Base-by-base conservation (phyloP, 257 asterid genomes). In the Rauvolfia tetraphylla region DNA sequence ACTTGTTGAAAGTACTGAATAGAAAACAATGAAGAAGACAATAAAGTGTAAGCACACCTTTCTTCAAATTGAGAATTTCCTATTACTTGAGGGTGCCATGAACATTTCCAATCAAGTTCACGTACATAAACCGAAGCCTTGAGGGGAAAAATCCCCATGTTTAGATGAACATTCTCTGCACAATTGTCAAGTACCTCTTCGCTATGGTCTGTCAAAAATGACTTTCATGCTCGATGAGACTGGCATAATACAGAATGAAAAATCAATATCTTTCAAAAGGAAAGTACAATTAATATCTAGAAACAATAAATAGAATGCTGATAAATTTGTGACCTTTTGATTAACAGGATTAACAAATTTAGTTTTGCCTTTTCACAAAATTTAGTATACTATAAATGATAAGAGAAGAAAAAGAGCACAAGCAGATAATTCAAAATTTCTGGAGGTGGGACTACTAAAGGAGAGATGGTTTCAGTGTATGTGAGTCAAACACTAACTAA, bases 91-190 rank as follows among this genome's bases (percentile, higher is more conserved):
- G 98, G 97, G 34, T 92, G 94, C 94, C 89, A 87, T 67, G 89
- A 78, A 75, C 80, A 78, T 66, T 73, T 88, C 99, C 99, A 95
- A 84, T 95, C 98, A 80, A 95, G 97, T 90, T 92, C 98, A 2
- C 96, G 98, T 56, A 91, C 96, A 79, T 77, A 76, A 82, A 92
- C 75, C 39, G 89, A 84, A 63, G 89, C 87, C 79, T 84, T 79
- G 2, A 53, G 72, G 69, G 84, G 82, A 78, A 86, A 82, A 36
- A 87, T 72, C 74, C 85, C 92, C 80, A 85, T 79, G 77, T 91
- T 95, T 44, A 87, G 87, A 82, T 79, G 44, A 71, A 91, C 83
- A 82, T 95, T 95, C 78, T 79, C 82, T 46, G 81, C 82, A 81
- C 99, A 95, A 82, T 95, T 95, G 77, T 78, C 86, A 76, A 95